Evolutionary conservation across 306 rosid genomes (phyloP).

Genomic region (Acacia melanoxylon): DNA sequence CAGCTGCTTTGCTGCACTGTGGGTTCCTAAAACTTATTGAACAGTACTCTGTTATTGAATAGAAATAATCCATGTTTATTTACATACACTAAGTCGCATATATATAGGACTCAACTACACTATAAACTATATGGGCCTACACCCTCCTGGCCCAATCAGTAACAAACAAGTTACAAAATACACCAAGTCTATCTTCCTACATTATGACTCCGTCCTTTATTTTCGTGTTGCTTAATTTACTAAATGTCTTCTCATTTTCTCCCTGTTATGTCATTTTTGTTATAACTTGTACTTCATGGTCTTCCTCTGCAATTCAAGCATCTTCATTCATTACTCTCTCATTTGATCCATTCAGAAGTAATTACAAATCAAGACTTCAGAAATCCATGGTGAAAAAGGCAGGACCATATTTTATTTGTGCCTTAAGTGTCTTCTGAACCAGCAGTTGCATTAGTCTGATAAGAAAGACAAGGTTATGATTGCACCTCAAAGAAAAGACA

Average conservation of each 20-base stretch:
- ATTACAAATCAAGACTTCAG: not conserved
- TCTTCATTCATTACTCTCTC: not conserved
- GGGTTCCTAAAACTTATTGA: too few relatives aligned
- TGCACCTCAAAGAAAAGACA: conserved; percentile 21
- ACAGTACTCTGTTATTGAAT: too few relatives aligned
- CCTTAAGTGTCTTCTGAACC: not conserved
- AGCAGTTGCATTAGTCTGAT: not conserved
- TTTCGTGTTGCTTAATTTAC: not conserved
- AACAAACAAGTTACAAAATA: too few relatives aligned
- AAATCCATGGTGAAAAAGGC: not conserved
- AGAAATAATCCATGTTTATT: too few relatives aligned
- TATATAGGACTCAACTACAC: too few relatives aligned
- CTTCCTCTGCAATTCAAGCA: not conserved
- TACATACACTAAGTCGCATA: too few relatives aligned
- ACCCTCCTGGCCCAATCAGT: too few relatives aligned
- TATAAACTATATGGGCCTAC: too few relatives aligned
- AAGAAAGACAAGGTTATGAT: conserved; percentile 14
- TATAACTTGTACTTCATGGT: not conserved
- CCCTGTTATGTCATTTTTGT: not conserved
- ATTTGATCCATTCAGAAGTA: not conserved
- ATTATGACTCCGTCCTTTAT: not conserved
- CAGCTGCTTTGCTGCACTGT: not conserved
- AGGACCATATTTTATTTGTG: not conserved
- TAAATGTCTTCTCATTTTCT: not conserved
- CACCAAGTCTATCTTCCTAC: not conserved